Evolutionary conservation across 495 filamentous ascomycete species (phyloP).

Genomic region (Neurospora sp.): DNA sequence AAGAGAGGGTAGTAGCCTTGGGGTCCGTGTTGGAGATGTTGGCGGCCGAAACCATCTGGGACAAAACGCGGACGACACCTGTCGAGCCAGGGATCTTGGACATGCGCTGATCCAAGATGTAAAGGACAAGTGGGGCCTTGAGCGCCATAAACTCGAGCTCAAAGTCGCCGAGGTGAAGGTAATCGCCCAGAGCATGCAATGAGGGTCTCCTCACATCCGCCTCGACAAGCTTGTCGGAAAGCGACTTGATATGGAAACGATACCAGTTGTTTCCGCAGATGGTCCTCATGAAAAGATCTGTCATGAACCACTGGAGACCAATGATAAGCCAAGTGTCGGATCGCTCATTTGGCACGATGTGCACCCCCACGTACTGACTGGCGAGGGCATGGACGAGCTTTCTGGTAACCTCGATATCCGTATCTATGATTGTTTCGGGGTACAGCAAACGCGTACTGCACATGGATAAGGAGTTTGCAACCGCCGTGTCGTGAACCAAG

Average conservation of each 20-base stretch:
- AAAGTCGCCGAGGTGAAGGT: slow-evolving; percentile 67
- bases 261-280: slow-evolving; percentile 93
- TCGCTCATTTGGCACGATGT: slow-evolving; percentile 68
- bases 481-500: slow-evolving; percentile 55
- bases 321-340: slow-evolving; percentile 87
- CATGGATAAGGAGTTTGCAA: slow-evolving; percentile 73
- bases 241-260: slow-evolving; percentile 77
- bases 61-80: slow-evolving; percentile 76
- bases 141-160: slow-evolving; percentile 83
- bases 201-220: slow-evolving; percentile 75
- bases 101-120: slow-evolving; percentile 82
- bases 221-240: slow-evolving; percentile 71
- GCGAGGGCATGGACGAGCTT: slow-evolving; percentile 72
- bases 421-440: slow-evolving; percentile 70
- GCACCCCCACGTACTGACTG: slow-evolving; percentile 89
- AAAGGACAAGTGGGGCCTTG: slow-evolving; percentile 85
- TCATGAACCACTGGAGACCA: slow-evolving; percentile 87
- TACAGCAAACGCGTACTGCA: slow-evolving; percentile 82
- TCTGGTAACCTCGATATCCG: slow-evolving; percentile 66
- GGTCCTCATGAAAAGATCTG: slow-evolving; percentile 78
- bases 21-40: slow-evolving; percentile 65
- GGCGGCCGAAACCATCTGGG: slow-evolving; percentile 66
- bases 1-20: slow-evolving; percentile 60
- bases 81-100: slow-evolving; percentile 76
- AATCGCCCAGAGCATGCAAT: slow-evolving; percentile 65